Evolutionary conservation across 2,329 filamentous ascomycete species (phyloP).

Genomic region (Penicillium sp.): DNA sequence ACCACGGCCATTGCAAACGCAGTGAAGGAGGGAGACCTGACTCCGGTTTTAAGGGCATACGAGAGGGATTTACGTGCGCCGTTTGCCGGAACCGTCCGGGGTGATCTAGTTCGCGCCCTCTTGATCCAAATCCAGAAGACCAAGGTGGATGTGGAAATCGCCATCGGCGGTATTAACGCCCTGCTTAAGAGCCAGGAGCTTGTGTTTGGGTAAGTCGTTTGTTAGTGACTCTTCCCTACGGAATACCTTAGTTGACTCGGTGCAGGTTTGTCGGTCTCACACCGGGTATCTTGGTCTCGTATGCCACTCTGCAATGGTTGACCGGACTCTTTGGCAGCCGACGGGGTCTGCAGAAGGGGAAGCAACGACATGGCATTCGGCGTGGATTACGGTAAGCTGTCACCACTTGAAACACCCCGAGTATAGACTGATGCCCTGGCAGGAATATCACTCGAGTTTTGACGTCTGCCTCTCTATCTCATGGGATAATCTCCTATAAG

Average conservation of each 20-base stretch:
- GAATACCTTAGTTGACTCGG: slow-evolving; percentile 11
- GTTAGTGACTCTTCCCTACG: neutral
- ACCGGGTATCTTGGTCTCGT: slow-evolving; percentile 82
- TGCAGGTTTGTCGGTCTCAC: slow-evolving; percentile 84
- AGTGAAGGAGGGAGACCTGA: slow-evolving; percentile 88
- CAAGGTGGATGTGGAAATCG: slow-evolving; percentile 95
- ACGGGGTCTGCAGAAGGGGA: slow-evolving; percentile 63
- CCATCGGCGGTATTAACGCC: slow-evolving; percentile 91
- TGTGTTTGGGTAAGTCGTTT: slow-evolving; percentile 65
- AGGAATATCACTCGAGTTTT: slow-evolving; percentile 81
- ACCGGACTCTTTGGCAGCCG: slow-evolving; percentile 66
- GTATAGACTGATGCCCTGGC: slow-evolving; percentile 10
- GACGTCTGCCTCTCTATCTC: slow-evolving; percentile 65
- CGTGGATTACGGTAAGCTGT: slow-evolving; percentile 64
- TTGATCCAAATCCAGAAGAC: slow-evolving; percentile 98
- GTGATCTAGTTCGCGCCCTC: slow-evolving; percentile 83
- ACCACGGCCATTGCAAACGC: slow-evolving; percentile 71
- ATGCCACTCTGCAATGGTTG: slow-evolving; percentile 71
- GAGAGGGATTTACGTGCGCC: slow-evolving; percentile 83
- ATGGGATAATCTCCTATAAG: slow-evolving; percentile 79
- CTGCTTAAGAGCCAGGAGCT: slow-evolving; percentile 94
- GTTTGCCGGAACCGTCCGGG: slow-evolving; percentile 75
- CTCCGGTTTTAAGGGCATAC: slow-evolving; percentile 84
- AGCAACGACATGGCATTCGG: slow-evolving; percentile 66
- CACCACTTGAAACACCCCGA: no score